Conservation (phyloP, 192 early-diverging fungal genomes). For the Coemansia sp. region DNA sequence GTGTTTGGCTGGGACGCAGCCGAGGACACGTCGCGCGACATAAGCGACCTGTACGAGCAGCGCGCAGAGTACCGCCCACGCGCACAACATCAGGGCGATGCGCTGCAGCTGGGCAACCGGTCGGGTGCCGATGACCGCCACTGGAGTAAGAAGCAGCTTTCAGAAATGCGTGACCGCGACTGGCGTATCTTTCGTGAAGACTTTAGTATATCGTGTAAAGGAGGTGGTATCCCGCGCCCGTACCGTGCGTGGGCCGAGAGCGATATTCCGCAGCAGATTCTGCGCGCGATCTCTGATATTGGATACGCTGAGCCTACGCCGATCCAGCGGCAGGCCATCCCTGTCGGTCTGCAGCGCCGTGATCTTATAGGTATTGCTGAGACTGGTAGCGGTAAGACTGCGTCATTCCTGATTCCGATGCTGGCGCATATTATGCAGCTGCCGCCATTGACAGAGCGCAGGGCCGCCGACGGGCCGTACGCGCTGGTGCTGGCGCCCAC, state of each 20-base stretch:
- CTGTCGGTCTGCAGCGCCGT: conserved; percentile 90
- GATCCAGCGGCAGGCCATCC: conserved; percentile 96
- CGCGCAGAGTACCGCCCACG: neutral
- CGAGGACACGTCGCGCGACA: conserved; percentile 94
- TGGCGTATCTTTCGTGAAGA: conserved; percentile 99
- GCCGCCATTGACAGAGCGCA: conserved; percentile 76
- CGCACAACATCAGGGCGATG: neutral
- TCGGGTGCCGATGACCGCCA: conserved; percentile 79
- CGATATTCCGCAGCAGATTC: conserved; percentile 64
- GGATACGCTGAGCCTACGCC: conserved; percentile 96
- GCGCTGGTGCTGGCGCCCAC: conserved; percentile 95
- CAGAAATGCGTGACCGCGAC: conserved; percentile 93
- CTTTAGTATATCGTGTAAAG: conserved; percentile 93
- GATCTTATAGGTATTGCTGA: conserved; percentile 88
- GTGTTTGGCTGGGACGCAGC: conserved; percentile 96
- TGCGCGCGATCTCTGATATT: conserved; percentile 76
- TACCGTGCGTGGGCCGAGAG: conserved; percentile 90
- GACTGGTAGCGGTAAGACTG: conserved; percentile 95
- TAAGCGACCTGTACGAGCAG: conserved; percentile 83
- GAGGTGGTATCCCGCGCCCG: conserved; percentile 86
- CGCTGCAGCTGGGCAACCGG: neutral
- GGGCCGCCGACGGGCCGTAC: conserved; percentile 86
- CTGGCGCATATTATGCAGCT: conserved; percentile 82
- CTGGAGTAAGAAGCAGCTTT: conserved; percentile 90
- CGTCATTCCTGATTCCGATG: conserved; percentile 96